Base-by-base conservation (phyloP, 169 alveolate genomes). In the Plasmodium ovale region DNA sequence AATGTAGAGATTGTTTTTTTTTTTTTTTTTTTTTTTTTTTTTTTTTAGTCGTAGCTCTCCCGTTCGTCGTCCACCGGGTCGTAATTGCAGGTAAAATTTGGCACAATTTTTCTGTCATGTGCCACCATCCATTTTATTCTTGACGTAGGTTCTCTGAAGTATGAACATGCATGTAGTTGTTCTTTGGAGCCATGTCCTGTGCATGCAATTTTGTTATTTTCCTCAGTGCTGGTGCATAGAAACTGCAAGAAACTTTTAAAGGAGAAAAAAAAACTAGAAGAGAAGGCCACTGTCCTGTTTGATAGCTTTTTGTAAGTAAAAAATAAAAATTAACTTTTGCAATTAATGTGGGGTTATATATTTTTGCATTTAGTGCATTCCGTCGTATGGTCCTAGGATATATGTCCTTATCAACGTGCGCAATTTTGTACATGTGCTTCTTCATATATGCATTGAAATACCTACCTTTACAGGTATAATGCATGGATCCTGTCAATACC, bases 31-130 rank as follows among this genome's bases (percentile, higher is more conserved):
- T 27, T 49, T 44, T 64, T 31, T 47, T 64, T 65, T 33, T 49
- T 27, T 64, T 60, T 42, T 14, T 44, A 82, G 90, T 51, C 65
- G 59, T 82, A 37, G 82, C 84, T 19, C 23, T 82, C 6, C 90
- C 90, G 2, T 82, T 82, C 31, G 84, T 82, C 54, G 35, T 25
- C 4, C 16, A 65, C 33, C 67, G 90, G 10, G 31, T 82, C 9
- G 1, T 82, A 23, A 53, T 65, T 49, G 79, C 84, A 27, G 82
- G 90, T 82, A 51, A 64, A 29, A 4, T 0, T 12, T n/a, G 19
- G 37, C 7, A 29, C 27, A 12, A 70, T 47, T 1, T 49, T 47
- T 23, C n/a, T n/a, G n/a, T n/a, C n/a, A n/a, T n/a, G n/a, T n/a
- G n/a, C n/a, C n/a, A n/a, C n/a, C n/a, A n/a, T n/a, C n/a, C n/a